Percentiles rank a stretch among this genome's conserved stretches.
Evolutionary conservation across 2,329 filamentous ascomycete species (phyloP).

Genomic region (Mycogone perniciosa): DNA sequence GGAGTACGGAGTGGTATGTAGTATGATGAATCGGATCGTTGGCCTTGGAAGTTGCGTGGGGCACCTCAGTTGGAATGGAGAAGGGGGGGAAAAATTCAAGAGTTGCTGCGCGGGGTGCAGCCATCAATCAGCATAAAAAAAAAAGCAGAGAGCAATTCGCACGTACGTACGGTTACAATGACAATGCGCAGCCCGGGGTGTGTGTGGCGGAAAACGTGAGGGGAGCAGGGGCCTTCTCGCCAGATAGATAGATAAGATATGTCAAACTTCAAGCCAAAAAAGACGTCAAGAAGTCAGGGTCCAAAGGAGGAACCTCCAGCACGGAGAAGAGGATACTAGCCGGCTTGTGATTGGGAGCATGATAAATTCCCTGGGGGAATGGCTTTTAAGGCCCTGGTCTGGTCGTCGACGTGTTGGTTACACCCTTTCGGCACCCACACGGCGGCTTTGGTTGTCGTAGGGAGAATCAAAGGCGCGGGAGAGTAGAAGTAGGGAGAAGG

Average conservation of each 20-base stretch:
- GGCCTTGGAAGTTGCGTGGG: conserved; percentile 7
- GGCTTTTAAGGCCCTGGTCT: background rate
- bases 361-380: conserved; percentile 25
- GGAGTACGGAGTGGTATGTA: background rate
- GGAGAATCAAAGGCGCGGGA: background rate
- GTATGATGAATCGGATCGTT: conserved; percentile 10
- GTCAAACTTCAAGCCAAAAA: background rate
- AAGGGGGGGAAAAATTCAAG: conserved; percentile 1
- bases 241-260: background rate
- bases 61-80: conserved; percentile 8
- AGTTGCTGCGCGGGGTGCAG: conserved; percentile 10
- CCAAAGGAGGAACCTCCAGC: conserved; percentile 35
- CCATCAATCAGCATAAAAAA: conserved; percentile 9
- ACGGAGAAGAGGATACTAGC: conserved; percentile 31
- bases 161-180: background rate
- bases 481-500: background rate
- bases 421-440: conserved; percentile 10
- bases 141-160: background rate
- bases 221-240: background rate
- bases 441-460: conserved; percentile 2
- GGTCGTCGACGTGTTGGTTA: conserved; percentile 10
- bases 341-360: conserved; percentile 33
- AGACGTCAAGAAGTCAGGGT: conserved; percentile 32
- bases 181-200: conserved; percentile 1
- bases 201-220: background rate